These are phyloP conservation scores for Neurospora pannonica DNA, from an alignment of 495 filamentous ascomycete species.

Conservation along the genomic window DNA sequence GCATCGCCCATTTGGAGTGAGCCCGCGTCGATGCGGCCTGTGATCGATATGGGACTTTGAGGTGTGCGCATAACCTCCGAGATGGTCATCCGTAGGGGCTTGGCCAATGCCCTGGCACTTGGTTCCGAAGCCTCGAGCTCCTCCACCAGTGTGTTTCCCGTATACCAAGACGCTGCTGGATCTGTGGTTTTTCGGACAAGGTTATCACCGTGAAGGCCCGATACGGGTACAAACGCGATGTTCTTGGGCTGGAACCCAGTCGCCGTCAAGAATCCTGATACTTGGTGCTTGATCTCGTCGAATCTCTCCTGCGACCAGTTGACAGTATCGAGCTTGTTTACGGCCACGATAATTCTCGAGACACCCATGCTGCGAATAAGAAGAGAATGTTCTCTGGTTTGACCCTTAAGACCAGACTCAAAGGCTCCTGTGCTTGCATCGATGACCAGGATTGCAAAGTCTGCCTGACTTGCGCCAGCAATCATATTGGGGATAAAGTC, in stretches of 20 bases:
- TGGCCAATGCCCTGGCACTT: conserved; percentile 56
- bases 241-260: conserved; percentile 75
- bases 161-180: conserved; percentile 63
- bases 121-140: conserved; percentile 76
- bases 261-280: conserved; percentile 68
- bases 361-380: conserved; percentile 90
- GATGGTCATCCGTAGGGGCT: conserved; percentile 77
- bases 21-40: conserved; percentile 79
- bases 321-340: conserved; percentile 90
- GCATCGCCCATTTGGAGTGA: conserved; percentile 74
- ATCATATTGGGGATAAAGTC: conserved; percentile 99
- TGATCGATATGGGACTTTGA: conserved; percentile 74
- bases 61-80: conserved; percentile 55
- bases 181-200: conserved; percentile 53
- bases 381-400: conserved; percentile 88
- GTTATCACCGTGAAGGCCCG: conserved; percentile 81
- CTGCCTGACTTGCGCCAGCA: conserved; percentile 87
- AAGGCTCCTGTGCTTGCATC: conserved; percentile 83
- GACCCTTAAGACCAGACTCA: conserved; percentile 84
- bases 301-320: conserved; percentile 74
- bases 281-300: conserved; percentile 73
- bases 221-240: conserved; percentile 78
- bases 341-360: conserved; percentile 72
- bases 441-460: conserved; percentile 92
- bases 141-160: conserved; percentile 65